Base-by-base conservation (phyloP, 164 flowering plant species). In the Platanus orientalis region DNA sequence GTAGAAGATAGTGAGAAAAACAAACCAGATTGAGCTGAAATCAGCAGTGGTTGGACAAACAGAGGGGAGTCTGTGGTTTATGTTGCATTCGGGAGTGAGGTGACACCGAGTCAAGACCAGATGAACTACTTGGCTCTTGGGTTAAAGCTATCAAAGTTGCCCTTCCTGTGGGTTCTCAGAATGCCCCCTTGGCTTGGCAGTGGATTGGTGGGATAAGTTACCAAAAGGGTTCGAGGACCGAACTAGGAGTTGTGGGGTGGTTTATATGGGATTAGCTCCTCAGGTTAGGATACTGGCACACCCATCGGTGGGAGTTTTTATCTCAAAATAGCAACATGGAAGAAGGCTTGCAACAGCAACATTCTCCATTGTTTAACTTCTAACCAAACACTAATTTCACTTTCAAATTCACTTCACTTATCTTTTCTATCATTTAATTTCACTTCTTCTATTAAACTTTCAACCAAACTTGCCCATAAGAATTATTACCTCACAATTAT, bases 211-310 rank as follows among this genome's bases (percentile, higher is more conserved):
- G n/a, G n/a, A n/a, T 32, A 9, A 27, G 64, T 47, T 47, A 16
- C 51, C 51, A 16, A 20, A 9, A 5, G 51, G 51, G 5, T 64
- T 59, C 24, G 53, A 53, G 29, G 59, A 60, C 0, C 53, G 67
- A 12, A 56, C 24, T 19, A 47, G 47, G 28, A 48, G 40, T 28
- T 40, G 63, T n/a, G 62, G 64, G 27, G 7, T 60, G 24, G 21
- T 53, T 19, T 59, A 57, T 32, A 59, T 29, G 20, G 52, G 30
- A 42, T 60, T 63, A 49, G 59, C 45, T 19, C 63, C 70, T 51
- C 70, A 42, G 48, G 11, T 53, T 20, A 32, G 39, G 39, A 9
- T 32, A 32, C 9, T 32, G 39, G 39, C 39, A 9, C 39, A 32
- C 39, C 39, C 39, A 5, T 32, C 69, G 13, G 36, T 32, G 24